These are phyloP conservation scores for Tetradesmus obliquus DNA, from an alignment of 139 green algal species.

Conservation along the genomic window DNA sequence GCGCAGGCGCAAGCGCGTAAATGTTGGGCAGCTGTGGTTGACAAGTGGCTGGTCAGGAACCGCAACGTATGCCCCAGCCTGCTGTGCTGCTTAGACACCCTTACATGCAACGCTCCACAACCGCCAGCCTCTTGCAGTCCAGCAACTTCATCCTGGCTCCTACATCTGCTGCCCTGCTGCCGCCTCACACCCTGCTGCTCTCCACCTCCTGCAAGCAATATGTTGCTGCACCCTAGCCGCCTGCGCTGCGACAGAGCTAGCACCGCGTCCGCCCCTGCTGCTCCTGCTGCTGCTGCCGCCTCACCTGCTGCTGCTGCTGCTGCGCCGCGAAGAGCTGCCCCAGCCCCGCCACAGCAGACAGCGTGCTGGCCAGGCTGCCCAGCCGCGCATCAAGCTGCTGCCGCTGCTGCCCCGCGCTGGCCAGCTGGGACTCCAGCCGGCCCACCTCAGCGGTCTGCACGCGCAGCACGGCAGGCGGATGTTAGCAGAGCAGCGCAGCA, in stretches of 20 bases:
- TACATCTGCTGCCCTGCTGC: too few species aligned
- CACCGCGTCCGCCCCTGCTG: not conserved
- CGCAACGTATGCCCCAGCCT: too few species aligned
- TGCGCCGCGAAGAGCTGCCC: not conserved
- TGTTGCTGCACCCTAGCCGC: too few species aligned
- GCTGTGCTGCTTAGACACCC: too few species aligned
- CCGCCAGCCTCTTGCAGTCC: too few species aligned
- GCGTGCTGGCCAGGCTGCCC: constrained; percentile 2
- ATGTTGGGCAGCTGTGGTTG: too few species aligned
- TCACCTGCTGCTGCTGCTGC: constrained; percentile 7
- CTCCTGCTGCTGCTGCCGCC: not conserved
- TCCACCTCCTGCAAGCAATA: too few species aligned
- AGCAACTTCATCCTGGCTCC: too few species aligned
- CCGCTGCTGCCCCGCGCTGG: constrained; percentile 26
- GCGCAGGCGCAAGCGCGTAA: not conserved
- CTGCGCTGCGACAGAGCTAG: too few species aligned
- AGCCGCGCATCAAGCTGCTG: constrained; percentile 47
- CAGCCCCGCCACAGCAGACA: constrained; percentile 36
- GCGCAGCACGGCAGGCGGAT: not conserved
- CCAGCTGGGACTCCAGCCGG: constrained; percentile 24
- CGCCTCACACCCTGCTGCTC: too few species aligned
- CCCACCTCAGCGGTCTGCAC: constrained; percentile 29
- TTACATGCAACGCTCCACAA: too few species aligned
- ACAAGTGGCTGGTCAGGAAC: too few species aligned
- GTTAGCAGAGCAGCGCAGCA: not conserved